Conservation (phyloP, 768 basidiomycete species). For the Pleurotus platypus region DNA sequence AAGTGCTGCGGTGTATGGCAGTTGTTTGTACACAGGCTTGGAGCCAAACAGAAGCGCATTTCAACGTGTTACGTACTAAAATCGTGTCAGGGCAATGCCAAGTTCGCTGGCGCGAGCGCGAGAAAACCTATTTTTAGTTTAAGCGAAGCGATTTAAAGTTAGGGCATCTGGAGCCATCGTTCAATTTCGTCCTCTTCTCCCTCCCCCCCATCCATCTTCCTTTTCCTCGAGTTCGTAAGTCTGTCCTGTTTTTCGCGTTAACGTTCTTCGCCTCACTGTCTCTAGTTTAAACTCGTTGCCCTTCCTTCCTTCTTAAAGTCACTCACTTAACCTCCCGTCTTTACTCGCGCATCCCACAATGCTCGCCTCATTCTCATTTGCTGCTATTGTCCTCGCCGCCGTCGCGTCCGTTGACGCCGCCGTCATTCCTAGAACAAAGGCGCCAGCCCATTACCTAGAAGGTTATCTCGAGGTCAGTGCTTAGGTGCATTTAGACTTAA, state of each 20-base stretch:
- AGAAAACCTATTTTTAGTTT: constrained; percentile 7
- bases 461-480: constrained; percentile 40
- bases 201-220: constrained; percentile 10
- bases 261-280: constrained; percentile 19
- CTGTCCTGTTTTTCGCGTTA: constrained; percentile 26
- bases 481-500: constrained; percentile 1
- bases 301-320: constrained; percentile 11
- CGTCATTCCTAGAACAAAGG: constrained; percentile 34
- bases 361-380: constrained; percentile 35
- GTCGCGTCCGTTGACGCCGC: constrained; percentile 36
- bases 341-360: constrained; percentile 23
- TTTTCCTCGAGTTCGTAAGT: constrained; percentile 24
- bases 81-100: neutral
- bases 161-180: constrained; percentile 3
- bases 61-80: neutral
- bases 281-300: constrained; percentile 26
- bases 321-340: constrained; percentile 20
- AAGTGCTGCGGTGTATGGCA: neutral
- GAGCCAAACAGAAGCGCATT: neutral
- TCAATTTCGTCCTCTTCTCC: constrained; percentile 14
- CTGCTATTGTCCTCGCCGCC: constrained; percentile 38
- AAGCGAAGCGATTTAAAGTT: constrained; percentile 1
- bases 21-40: constrained; percentile 2
- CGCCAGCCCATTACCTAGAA: constrained; percentile 41
- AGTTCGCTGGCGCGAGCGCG: constrained; percentile 1